phyloP scores from a whole-genome alignment of 2,329 filamentous ascomycete genomes.

The Leptographium procerum region DNA sequence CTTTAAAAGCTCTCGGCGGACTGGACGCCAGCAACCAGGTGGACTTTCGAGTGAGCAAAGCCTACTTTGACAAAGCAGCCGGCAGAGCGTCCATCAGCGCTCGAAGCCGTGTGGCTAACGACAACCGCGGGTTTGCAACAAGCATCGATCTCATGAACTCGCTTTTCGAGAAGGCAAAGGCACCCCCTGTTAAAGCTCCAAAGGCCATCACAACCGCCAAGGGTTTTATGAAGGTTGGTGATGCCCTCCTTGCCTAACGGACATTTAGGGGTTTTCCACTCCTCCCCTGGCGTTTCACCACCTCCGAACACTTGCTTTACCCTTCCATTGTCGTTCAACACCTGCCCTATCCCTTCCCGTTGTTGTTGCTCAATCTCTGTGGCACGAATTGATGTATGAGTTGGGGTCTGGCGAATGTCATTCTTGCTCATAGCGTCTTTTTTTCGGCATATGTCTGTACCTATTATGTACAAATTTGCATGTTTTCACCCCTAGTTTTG shows the following conservation, averaged over 20 bases:
- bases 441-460: background rate
- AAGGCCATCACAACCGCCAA: slow-evolving; percentile 41
- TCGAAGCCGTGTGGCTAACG: slow-evolving; percentile 25
- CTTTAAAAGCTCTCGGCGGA: slow-evolving; percentile 51
- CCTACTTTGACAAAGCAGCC: slow-evolving; percentile 11
- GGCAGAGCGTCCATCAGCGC: slow-evolving; percentile 9
- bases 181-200: slow-evolving; percentile 37
- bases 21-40: slow-evolving; percentile 41
- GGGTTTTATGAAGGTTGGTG: slow-evolving; percentile 84
- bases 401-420: background rate
- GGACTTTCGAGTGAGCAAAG: slow-evolving; percentile 19
- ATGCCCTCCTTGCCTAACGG: slow-evolving; percentile 19
- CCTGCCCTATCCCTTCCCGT: background rate
- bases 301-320: background rate
- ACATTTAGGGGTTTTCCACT: slow-evolving; percentile 21
- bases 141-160: slow-evolving; percentile 97
- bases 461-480: background rate
- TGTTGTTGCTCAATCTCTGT: background rate
- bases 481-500: slow-evolving; percentile 20
- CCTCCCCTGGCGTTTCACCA: background rate
- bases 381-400: background rate
- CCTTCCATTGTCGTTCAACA: background rate
- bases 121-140: slow-evolving; percentile 62
- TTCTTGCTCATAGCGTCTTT: background rate
- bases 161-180: slow-evolving; percentile 65